Percentiles rank a stretch among this genome's conserved stretches.
Conservation (phyloP, 73 alveolate species). For the Paramecium tetraurelia region DNA sequence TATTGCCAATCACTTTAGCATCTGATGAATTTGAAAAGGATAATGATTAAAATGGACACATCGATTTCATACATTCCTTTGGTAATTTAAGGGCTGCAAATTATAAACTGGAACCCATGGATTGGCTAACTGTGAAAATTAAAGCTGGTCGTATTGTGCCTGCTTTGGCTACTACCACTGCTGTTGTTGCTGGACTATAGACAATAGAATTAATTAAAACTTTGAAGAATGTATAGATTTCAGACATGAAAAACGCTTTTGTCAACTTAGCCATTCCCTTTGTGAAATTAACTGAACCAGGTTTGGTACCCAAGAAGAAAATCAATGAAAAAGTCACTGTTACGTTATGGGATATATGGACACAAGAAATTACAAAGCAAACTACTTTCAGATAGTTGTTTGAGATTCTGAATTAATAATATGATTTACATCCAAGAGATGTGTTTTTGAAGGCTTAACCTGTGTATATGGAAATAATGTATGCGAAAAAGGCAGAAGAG, state of each 20-base stretch:
- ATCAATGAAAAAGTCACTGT: slow-evolving; percentile 29
- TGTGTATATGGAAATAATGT: slow-evolving; percentile 32
- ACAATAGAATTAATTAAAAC: slow-evolving; percentile 88
- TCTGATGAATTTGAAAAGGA: slow-evolving; percentile 95
- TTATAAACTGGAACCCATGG: slow-evolving; percentile 88
- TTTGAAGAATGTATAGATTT: neutral
- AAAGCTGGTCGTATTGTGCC: slow-evolving; percentile 98
- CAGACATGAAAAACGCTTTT: slow-evolving; percentile 59
- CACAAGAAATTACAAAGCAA: neutral
- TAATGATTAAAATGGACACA: slow-evolving; percentile 91
- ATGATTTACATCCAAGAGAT: slow-evolving; percentile 14
- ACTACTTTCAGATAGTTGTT: slow-evolving; percentile 32
- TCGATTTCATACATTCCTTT: slow-evolving; percentile 92
- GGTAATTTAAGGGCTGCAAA: slow-evolving; percentile 91
- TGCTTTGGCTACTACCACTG: slow-evolving; percentile 97
- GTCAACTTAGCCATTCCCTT: slow-evolving; percentile 54
- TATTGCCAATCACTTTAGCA: slow-evolving; percentile 2
- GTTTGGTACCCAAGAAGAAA: slow-evolving; percentile 35
- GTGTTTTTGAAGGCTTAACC: slow-evolving; percentile 27
- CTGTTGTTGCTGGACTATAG: slow-evolving; percentile 94
- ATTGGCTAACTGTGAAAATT: slow-evolving; percentile 93
- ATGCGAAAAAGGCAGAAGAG: neutral
- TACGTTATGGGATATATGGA: slow-evolving; percentile 64
- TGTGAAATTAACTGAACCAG: slow-evolving; percentile 58
- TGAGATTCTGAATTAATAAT: neutral